Base-by-base conservation (phyloP, 2,329 filamentous ascomycete species). In the Epicoccum sorghinum region DNA sequence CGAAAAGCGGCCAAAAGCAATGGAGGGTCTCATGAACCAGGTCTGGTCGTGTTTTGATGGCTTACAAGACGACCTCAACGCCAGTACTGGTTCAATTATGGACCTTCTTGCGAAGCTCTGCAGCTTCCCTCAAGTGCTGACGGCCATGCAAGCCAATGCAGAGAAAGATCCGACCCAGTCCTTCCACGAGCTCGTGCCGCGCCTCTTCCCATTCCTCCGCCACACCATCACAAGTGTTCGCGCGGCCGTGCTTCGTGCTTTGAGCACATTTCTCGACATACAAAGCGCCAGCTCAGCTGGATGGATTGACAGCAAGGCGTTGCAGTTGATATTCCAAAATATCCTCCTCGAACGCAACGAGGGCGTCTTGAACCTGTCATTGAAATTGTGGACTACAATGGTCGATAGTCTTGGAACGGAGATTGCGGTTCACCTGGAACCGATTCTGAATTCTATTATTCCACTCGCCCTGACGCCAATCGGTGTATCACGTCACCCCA, bases 51-150 rank as follows among this genome's bases (percentile, higher is more conserved):
- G 95, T 78, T 81, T 99, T 23, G 96, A 93, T 3, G 96, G 96
- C 71, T 81, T 99, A n/a, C 93, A 93, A 61, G 95, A 99, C 71
- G 95, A 99, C 70, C 82, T 99, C 14, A 98, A 93, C 73, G 95
- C 95, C 4, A 98, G 95, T 73, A 99, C 96, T 8, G 95, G 95
- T 42, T 96, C 92, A 52, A 96, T 99, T 49, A 99, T 99, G 96
- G 96, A 99, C 73, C 84, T 99, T 36, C 82, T 99, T 14, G 95
- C 96, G 12, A 98, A 95, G 56, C 85, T 99, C 2, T 99, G 95
- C 78, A 89, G 92, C 59, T 99, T 97, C 78, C 90, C 90, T 0
- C 86, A 96, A 77, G 93, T 98, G 7, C 79, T 99, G 29, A 87
- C 93, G 57, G 90, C 93, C 12, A 99, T 99, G 95, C 96, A 96